phyloP scores from a whole-genome alignment of 805 yeast species.

The Sugiyamaella chiloensis region DNA sequence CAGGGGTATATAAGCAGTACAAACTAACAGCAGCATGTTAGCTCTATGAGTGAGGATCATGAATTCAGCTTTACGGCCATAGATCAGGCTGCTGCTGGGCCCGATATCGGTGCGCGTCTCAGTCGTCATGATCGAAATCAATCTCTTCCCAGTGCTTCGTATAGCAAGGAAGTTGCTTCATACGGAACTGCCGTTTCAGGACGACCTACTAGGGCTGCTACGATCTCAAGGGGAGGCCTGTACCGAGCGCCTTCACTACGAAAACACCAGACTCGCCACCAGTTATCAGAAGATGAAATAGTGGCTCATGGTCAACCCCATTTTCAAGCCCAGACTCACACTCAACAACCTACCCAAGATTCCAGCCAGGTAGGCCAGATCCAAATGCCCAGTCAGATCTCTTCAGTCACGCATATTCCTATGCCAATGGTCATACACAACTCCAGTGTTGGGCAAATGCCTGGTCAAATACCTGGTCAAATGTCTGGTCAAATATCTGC shows the following conservation, averaged over 20 bases:
- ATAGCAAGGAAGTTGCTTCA: background rate
- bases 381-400: conserved; percentile 6
- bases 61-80: background rate
- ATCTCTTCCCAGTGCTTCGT: conserved; percentile 24
- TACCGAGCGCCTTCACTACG: conserved; percentile 7
- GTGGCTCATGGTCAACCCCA: conserved; percentile 2
- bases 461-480: background rate
- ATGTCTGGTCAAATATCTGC: background rate
- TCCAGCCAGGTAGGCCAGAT: conserved; percentile 2
- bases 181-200: conserved; percentile 5
- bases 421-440: too few species aligned
- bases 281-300: too few species aligned
- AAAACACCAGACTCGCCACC: conserved; percentile 4
- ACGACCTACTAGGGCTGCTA: conserved; percentile 25
- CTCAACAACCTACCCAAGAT: background rate
- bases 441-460: background rate
- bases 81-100: background rate
- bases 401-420: background rate
- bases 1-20: too few species aligned
- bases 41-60: background rate
- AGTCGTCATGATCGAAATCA: conserved; percentile 26
- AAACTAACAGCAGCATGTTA: too few species aligned
- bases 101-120: background rate
- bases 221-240: conserved; percentile 17
- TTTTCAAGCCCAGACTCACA: conserved; percentile 3